Evolutionary conservation across 2,329 filamentous ascomycete species (phyloP), one percentile per base, ranked within the genome.

Genomic region (Didymella glomerata): DNA sequence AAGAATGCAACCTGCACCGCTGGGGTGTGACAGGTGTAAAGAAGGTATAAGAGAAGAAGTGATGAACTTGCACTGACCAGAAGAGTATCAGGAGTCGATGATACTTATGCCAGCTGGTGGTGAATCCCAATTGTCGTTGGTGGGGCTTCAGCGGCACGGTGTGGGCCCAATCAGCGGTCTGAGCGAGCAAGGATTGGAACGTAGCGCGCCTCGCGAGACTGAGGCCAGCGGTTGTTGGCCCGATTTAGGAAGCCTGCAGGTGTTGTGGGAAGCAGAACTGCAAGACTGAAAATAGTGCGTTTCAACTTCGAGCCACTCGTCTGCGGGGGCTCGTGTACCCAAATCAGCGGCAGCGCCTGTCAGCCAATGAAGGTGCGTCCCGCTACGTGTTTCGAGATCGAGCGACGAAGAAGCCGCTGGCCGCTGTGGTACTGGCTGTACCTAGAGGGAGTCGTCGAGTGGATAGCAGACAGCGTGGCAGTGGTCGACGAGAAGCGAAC

Each of bases 261-360:
- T 64, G 70, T 64, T 66, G 65, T 66, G 71, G 65, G 66, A 64
- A 67, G 65, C 69, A 69, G 68, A 67, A 61, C 48, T 64, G 63
- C 69, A 68, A 63, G 64, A 72, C 68, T 65, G 72, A 69, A 59
- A 59, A 59, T 59, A 59, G 70, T 66, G 71, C 71, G 75, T 77
- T 77, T 77, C 75, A 77, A 71, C 56, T 51, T 50, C 40, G 32
- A 59, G 56, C 56, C 56, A 59, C 50, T 59, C 46, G 50, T 50
- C 44, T 59, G 56, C 56, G 56, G 50, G 50, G 56, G 50, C 56
- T 54, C 47, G 56, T 54, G 56, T 47, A 28, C 27, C 46, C 41
- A 50, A 54, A 47, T 50, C 46, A 61, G 71, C 65, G 63, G 52
- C 61, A 63, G 65, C 60, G 55, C 55, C 68, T 72, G 69, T 66